Base-by-base conservation (phyloP, 2,329 filamentous ascomycete genomes). In the Pseudopyricularia javanii region DNA sequence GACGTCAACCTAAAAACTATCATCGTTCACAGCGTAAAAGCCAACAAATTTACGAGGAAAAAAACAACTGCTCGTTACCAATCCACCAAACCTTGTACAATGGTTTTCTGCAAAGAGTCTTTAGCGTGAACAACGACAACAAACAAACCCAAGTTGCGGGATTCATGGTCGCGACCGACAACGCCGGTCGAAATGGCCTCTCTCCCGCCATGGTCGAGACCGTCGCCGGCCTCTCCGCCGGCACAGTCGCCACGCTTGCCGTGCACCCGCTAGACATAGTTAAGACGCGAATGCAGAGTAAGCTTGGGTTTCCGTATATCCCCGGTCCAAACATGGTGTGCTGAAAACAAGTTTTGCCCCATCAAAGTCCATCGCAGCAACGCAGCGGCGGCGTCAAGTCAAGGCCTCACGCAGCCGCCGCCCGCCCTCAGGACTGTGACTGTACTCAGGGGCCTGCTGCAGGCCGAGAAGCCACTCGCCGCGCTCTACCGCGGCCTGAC, bases 251-350 rank as follows among this genome's bases (percentile, higher is more conserved):
- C 52, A 97, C 93, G 24, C 76, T 97, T 49, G 84, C 83, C 54
- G 86, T 93, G 51, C 91, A 97, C 66, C 93, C 93, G 32, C 81
- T 98, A 55, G 93, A 98, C 70, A 83, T 98, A 58, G 83, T 97
- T 66, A 98, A 98, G 76, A 97, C 91, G 56, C 86, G 93, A 58
- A 82, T 98, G 65, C 93, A 98, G 72, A 83, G 88, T 90, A 72
- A 54, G 72, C 64, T 37, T 15, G n/a, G n/a, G 14, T 15, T 26
- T 26, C 1, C 14, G 3, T 26, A 28, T 24, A 8, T n/a, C 15
- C 37, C 11, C 9, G 8, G 15, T 33, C 15, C 14, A 17, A 14
- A 8, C 26, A 43, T n/a, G n/a, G n/a, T n/a, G n/a, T n/a, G n/a
- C n/a, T n/a, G n/a, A n/a, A n/a, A n/a, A n/a, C n/a, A n/a, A n/a